These are phyloP conservation scores for Vitis hybrid DNA, from an alignment of 177 flowering plant species.

Conservation along the genomic window DNA sequence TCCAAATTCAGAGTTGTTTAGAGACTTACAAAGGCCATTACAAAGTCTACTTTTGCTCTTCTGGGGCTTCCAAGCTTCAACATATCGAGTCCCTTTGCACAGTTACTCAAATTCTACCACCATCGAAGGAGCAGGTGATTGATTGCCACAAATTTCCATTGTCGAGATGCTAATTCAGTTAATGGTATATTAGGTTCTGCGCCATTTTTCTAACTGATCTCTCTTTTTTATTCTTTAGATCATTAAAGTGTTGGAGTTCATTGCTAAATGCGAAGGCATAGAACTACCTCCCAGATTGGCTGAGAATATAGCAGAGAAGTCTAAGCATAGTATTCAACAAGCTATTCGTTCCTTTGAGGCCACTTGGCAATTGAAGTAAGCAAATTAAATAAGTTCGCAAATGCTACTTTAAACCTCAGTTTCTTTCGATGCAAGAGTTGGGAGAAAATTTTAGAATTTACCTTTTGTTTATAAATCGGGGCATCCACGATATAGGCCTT, in stretches of 20 bases:
- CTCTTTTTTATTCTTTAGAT: conserved; percentile 29
- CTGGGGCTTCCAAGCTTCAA: background rate
- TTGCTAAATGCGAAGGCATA: conserved; percentile 54
- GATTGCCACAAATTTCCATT: background rate
- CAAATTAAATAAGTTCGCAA: background rate
- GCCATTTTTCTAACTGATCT: background rate
- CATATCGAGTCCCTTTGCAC: background rate
- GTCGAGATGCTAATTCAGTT: background rate
- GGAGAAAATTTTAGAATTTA: too few relatives aligned
- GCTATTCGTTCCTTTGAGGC: conserved; percentile 84
- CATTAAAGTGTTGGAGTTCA: conserved; percentile 53
- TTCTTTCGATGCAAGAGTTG: too few relatives aligned
- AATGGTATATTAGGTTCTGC: too few relatives aligned
- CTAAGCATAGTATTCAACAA: conserved; percentile 66
- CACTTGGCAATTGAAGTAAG: conserved; percentile 43
- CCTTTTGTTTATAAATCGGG: too few relatives aligned
- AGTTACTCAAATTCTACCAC: background rate
- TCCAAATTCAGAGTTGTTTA: background rate
- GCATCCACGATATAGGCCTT: too few relatives aligned
- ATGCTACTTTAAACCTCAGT: background rate
- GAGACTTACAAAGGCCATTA: background rate
- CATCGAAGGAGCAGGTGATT: background rate
- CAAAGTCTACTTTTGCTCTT: conserved; percentile 4
- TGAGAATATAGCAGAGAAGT: conserved; percentile 44
- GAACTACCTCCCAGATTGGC: conserved; percentile 47